These are phyloP conservation scores for Gracilaria vermiculophylla DNA, from an alignment of 23 red algal genomes.

Conservation along the genomic window DNA sequence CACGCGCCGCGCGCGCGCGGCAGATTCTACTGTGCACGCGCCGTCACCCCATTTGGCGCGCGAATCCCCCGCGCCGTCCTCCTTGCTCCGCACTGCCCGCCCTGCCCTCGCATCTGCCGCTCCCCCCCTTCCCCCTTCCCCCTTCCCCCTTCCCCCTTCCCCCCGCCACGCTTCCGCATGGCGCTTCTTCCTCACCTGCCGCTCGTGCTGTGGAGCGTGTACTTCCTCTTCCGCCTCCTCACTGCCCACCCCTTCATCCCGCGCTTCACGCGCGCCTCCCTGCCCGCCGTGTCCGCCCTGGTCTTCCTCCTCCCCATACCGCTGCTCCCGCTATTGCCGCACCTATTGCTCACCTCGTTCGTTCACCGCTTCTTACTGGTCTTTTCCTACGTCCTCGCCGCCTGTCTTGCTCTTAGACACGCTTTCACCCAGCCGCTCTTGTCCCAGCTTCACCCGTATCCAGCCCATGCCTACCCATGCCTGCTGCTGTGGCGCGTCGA, in stretches of 20 bases:
- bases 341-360: conserved; percentile 1
- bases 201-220: conserved; percentile 1
- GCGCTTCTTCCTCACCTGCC: conserved; percentile 13
- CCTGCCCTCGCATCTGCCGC: too few relatives aligned
- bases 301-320: conserved; percentile 18
- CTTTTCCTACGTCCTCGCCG: not conserved
- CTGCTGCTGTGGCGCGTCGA: conserved; percentile 25
- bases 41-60: too few relatives aligned
- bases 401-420: not conserved
- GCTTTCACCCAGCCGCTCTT: not conserved
- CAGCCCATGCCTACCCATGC: not conserved
- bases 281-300: not conserved
- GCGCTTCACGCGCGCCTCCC: not conserved
- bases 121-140: not conserved
- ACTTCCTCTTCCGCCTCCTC: conserved; percentile 20
- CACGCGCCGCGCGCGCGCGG: too few relatives aligned
- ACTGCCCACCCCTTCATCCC: conserved; percentile 29
- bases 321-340: conserved; percentile 19
- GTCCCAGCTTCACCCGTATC: not conserved
- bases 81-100: too few relatives aligned
- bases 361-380: not conserved
- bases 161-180: not conserved
- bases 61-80: too few relatives aligned
- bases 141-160: not conserved
- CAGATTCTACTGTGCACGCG: too few relatives aligned